Evolutionary conservation across 2,329 filamentous ascomycete genomes (phyloP), one percentile per base, ranked within the genome.

Genomic region (Fusarium sp.): DNA sequence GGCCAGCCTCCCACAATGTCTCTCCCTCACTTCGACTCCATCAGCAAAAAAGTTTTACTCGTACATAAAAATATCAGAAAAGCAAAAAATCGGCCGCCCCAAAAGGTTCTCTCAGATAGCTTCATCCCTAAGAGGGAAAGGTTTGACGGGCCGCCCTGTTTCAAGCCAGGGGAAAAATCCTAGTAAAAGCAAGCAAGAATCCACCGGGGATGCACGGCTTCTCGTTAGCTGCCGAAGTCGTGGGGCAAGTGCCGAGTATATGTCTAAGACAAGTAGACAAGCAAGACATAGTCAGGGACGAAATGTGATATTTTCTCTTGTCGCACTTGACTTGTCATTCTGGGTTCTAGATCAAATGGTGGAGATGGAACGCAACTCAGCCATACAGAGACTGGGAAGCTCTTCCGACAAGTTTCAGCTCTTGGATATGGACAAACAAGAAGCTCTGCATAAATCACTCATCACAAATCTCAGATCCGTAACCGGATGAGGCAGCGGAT

Each of bases 121-220:
- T 42, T 57, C 41, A 41, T 33, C 28, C 59, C 40, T 13, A 72
- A 66, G 41, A 16, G 45, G 67, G 51, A 62, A 65, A 70, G 42
- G 70, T 54, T 52, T 15, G 38, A 50, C 28, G 57, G 55, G 59
- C 51, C 70, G 67, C 50, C 45, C 54, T 68, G 69, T 70, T 72
- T 72, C 70, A 65, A 57, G 51, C 41, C 53, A 60, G 60, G 54
- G 45, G 51, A 52, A 49, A 36, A 67, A 51, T 51, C 47, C 52
- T 37, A 46, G 50, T 23, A 52, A 58, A 57, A 52, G 57, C 49
- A 54, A 40, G 47, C 13, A 49, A 42, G 33, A 23, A 56, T 7
- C 63, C 50, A 57, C 57, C 47, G 50, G 45, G 57, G 57, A 65
- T 57, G 37, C 37, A n/a, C 57, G 63, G 62, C 51, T 52, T n/a